Base-by-base conservation (phyloP, 331 rosid genomes). In the Malus hybrid region DNA sequence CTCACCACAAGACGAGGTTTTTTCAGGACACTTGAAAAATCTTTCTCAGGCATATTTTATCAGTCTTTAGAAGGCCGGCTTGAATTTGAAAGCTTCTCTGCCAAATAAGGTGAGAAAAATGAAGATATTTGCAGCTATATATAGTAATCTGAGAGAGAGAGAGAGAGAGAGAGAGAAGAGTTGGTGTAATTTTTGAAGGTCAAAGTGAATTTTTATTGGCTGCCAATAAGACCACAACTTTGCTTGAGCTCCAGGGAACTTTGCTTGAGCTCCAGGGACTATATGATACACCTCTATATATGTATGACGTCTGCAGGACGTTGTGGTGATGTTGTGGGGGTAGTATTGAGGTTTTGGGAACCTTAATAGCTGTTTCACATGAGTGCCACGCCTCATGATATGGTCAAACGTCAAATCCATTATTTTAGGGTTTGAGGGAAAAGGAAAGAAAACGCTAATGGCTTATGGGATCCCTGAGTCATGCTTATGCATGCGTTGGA, bases 1-100 rank as follows among this genome's bases (percentile, higher is more conserved):
- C 89, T 90, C 29, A 85, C 82, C 19, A 91, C 94, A 29, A 54
- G 67, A 65, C 98, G 96, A 42, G 96, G 87, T 63, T 90, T 83
- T 20, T 54, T 54, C 29, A 84, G 44, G 59, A 65, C 62, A 62
- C 72, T 44, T 59, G 63, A 64, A 65, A 20, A 73, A 57, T 80
- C 86, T 65, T 44, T 77, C 70, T 82, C 80, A 8, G 84, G 85
- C 97, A 91, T 88, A 34, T 73, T 63, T 10, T 59, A 39, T 14
- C 14, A 6, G 44, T 44, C 52, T 18, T 6, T 28, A 36, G 27
- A 68, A 68, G 33, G 16, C 20, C 6, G 28, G 18, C 65, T 59
- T 22, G 64, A 4, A 59, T 59, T 27, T 6, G 31, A 55, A 62
- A 19, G 15, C 54, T 36, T 50, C 13, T 14, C 46, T 42, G 29